These are phyloP conservation scores for Didymellaceae sp. DNA, from an alignment of 2,329 filamentous ascomycete species.

Conservation along the genomic window DNA sequence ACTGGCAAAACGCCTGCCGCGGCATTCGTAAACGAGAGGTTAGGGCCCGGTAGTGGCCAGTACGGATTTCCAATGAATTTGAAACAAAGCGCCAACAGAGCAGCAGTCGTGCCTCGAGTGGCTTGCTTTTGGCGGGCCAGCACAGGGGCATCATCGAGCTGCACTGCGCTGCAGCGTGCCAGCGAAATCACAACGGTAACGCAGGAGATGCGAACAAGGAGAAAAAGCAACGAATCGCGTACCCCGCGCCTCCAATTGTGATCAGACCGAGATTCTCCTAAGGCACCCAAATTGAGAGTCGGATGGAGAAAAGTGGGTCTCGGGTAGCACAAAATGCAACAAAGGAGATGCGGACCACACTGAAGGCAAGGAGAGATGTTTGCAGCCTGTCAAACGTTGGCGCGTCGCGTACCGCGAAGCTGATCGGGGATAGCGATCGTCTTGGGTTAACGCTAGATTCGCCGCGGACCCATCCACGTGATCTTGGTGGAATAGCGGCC, in stretches of 20 bases:
- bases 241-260: slow-evolving; percentile 15
- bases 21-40: neutral
- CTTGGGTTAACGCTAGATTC: slow-evolving; percentile 16
- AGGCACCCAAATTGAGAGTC: slow-evolving; percentile 9
- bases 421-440: slow-evolving; percentile 20
- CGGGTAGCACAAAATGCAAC: slow-evolving; percentile 25
- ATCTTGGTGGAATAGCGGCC: slow-evolving; percentile 14
- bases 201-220: slow-evolving; percentile 6
- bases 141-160: slow-evolving; percentile 7
- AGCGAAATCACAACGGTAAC: slow-evolving; percentile 8
- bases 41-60: slow-evolving; percentile 2
- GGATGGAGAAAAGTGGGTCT: slow-evolving; percentile 12
- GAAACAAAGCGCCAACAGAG: slow-evolving; percentile 9
- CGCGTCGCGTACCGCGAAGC: slow-evolving; percentile 18
- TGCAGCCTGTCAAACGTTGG: slow-evolving; percentile 23
- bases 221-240: slow-evolving; percentile 14
- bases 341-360: slow-evolving; percentile 24
- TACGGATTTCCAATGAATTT: slow-evolving; percentile 6
- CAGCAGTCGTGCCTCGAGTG: slow-evolving; percentile 5
- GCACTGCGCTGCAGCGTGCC: slow-evolving; percentile 3
- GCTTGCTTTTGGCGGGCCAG: slow-evolving; percentile 9
- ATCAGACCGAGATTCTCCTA: slow-evolving; percentile 14
- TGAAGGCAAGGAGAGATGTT: slow-evolving; percentile 30
- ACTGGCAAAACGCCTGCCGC: neutral
- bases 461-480: slow-evolving; percentile 18